Evolutionary conservation across 2,329 filamentous ascomycete species (phyloP).

Genomic region (Aureobasidium sp.): DNA sequence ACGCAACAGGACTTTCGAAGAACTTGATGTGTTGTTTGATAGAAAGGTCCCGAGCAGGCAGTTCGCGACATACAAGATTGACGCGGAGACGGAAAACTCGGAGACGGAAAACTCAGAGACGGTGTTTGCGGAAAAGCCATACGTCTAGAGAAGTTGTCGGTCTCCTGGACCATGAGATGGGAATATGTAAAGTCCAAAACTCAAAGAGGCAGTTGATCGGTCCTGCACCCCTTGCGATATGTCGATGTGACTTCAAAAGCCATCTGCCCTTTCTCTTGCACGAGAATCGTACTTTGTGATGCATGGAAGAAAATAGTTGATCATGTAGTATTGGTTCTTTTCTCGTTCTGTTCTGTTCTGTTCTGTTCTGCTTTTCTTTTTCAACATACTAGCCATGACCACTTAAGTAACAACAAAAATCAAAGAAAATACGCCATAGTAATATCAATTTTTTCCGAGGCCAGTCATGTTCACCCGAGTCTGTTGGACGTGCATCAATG

Average conservation of each 20-base stretch:
- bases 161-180: not conserved
- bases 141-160: not conserved
- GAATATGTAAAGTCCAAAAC: not conserved
- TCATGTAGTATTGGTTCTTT: not conserved
- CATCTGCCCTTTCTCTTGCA: too few relatives aligned
- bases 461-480: not conserved
- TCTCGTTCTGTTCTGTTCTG: not conserved
- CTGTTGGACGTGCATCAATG: not conserved
- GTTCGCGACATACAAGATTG: constrained; percentile 15
- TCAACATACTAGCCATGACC: not conserved
- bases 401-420: not conserved
- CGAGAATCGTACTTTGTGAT: too few relatives aligned
- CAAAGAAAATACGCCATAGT: not conserved
- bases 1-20: constrained; percentile 28
- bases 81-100: not conserved
- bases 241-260: too few relatives aligned
- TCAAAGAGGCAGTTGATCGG: not conserved
- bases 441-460: not conserved
- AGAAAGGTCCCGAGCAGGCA: constrained; percentile 23
- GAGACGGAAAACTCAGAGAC: not conserved
- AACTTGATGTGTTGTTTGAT: constrained; percentile 31
- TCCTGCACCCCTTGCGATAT: not conserved
- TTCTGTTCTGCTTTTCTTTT: not conserved
- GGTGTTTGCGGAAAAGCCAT: not conserved
- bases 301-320: not conserved